Evolutionary conservation across 768 basidiomycete species (phyloP).

Genomic region (Phaeolepiota aurea): DNA sequence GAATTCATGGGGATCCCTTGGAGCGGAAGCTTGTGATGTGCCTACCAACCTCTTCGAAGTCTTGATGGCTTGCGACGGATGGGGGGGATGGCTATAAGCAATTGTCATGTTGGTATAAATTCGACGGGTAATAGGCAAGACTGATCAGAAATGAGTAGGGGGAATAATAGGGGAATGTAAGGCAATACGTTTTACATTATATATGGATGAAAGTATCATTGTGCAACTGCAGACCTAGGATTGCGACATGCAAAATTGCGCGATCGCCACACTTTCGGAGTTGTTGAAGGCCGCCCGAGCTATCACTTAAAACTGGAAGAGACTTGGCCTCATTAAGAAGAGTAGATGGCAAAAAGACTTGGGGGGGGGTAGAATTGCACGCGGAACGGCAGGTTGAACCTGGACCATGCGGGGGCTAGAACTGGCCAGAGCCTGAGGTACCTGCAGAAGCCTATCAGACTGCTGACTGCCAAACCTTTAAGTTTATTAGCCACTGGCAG

Average conservation of each 20-base stretch:
- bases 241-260: conserved; percentile 11
- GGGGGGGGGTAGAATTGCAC: too few relatives aligned
- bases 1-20: conserved; percentile 44
- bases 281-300: too few relatives aligned
- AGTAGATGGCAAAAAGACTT: too few relatives aligned
- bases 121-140: background rate
- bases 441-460: too few relatives aligned
- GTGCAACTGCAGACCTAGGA: conserved; percentile 2
- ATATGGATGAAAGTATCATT: conserved; percentile 1
- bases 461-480: too few relatives aligned
- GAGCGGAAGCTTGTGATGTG: conserved; percentile 1
- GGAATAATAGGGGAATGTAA: background rate
- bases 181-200: background rate
- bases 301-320: too few relatives aligned
- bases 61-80: conserved; percentile 13
- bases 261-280: conserved; percentile 7
- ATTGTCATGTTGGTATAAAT: conserved; percentile 13
- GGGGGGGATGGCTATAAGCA: conserved; percentile 23
- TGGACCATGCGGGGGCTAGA: too few relatives aligned
- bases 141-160: background rate
- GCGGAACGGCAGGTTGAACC: too few relatives aligned
- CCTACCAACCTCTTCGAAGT: too few relatives aligned
- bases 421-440: too few relatives aligned
- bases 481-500: too few relatives aligned
- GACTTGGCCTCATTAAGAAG: too few relatives aligned